Percentiles rank a stretch among this genome's conserved stretches.
Evolutionary conservation across 2,329 filamentous ascomycete species (phyloP).

Genomic region (Teratosphaeria gauchensis): DNA sequence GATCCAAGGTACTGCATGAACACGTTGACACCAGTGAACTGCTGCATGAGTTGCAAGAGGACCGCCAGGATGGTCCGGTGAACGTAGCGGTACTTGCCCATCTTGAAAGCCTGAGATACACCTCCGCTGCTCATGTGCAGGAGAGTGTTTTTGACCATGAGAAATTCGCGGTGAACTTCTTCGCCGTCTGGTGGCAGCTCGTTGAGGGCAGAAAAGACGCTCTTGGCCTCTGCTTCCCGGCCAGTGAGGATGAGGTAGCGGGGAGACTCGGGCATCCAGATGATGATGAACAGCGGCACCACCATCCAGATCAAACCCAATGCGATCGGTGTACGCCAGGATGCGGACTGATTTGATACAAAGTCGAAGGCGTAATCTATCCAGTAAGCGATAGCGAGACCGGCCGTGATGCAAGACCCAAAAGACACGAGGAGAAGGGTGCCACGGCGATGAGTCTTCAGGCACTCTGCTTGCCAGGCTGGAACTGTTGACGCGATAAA

Average conservation of each 20-base stretch:
- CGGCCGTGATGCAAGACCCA: constrained; percentile 36
- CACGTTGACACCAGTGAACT: constrained; percentile 27
- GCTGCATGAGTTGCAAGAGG: constrained; percentile 25
- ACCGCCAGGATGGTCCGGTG: constrained; percentile 24
- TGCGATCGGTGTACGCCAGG: constrained; percentile 22
- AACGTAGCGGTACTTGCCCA: constrained; percentile 24
- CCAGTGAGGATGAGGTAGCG: constrained; percentile 46
- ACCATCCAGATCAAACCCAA: constrained; percentile 21
- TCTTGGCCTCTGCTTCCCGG: constrained; percentile 41
- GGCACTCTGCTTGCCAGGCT: constrained; percentile 39
- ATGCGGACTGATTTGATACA: constrained; percentile 14
- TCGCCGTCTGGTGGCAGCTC: constrained; percentile 38
- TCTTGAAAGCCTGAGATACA: constrained; percentile 19
- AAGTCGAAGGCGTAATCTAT: constrained; percentile 19
- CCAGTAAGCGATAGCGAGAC: constrained; percentile 36
- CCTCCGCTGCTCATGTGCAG: constrained; percentile 30
- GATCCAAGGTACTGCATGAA: constrained; percentile 35
- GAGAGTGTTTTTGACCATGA: constrained; percentile 45
- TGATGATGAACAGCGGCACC: constrained; percentile 13
- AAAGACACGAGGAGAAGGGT: constrained; percentile 41
- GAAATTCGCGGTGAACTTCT: constrained; percentile 38
- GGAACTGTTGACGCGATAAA: constrained; percentile 36
- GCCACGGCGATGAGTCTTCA: constrained; percentile 36
- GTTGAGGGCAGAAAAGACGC: constrained; percentile 37
- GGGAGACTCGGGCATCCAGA: constrained; percentile 22